phyloP scores from a whole-genome alignment of 176 grass and related monocot genomes.

The Hyparrhenia diplandra region DNA sequence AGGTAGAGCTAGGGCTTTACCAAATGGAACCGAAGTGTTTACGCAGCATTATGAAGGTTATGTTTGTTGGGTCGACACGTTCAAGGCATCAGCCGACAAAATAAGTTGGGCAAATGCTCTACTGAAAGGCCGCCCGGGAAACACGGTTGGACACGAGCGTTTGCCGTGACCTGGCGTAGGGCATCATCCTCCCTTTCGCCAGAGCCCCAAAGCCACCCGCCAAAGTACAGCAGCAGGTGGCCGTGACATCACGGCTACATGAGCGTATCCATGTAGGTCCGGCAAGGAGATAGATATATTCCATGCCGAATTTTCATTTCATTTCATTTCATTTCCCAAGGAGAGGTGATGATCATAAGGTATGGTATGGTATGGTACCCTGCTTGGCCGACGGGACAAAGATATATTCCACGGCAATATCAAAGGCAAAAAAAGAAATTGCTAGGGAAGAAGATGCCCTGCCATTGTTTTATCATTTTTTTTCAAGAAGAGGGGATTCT shows the following conservation, averaged over 20 bases:
- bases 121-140: not conserved
- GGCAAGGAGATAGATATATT: conserved; percentile 27
- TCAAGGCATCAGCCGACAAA: not conserved
- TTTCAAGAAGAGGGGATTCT: not conserved
- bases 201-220: not conserved
- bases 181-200: not conserved
- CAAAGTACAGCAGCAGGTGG: conserved; percentile 2
- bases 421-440: conserved; percentile 12
- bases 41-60: not conserved
- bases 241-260: not conserved
- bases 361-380: conserved; percentile 1
- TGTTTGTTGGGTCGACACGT: conserved; percentile 23
- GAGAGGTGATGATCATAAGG: not conserved
- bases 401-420: conserved; percentile 5
- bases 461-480: not conserved
- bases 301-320: conserved; percentile 23
- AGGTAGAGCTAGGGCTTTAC: not conserved
- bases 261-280: conserved; percentile 10
- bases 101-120: not conserved
- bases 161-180: conserved; percentile 2
- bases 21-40: not conserved
- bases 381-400: conserved; percentile 20
- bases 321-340: too few species aligned
- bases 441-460: not conserved
- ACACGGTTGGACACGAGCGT: conserved; percentile 12